Conservation (phyloP, 371 early-diverging fungal species). For the Zychaea mexicana region DNA sequence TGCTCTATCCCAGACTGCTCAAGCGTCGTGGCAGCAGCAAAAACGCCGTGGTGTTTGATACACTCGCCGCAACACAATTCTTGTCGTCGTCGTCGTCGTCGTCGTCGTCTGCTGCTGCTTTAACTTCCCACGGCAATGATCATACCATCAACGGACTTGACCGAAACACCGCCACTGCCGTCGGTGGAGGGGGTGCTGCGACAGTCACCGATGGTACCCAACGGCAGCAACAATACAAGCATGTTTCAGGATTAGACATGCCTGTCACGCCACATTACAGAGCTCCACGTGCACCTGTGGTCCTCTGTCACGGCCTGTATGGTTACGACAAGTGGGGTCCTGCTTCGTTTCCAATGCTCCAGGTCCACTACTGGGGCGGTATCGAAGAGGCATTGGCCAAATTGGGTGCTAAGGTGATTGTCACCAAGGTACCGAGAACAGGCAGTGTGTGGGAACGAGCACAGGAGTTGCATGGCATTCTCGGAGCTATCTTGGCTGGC, state of each 20-base stretch:
- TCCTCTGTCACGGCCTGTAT: constrained; percentile 90
- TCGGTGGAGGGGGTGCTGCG: too few relatives aligned
- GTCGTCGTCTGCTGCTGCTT: not conserved
- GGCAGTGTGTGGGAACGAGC: constrained; percentile 84
- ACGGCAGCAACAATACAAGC: too few relatives aligned
- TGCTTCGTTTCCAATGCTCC: constrained; percentile 73
- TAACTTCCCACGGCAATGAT: constrained; percentile 1
- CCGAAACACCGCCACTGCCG: constrained; percentile 6
- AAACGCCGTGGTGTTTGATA: constrained; percentile 14
- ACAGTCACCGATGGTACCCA: constrained; percentile 4
- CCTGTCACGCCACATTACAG: constrained; percentile 67
- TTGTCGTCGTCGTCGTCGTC: not conserved
- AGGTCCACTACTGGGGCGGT: constrained; percentile 90
- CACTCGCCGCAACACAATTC: constrained; percentile 11
- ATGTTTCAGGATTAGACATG: constrained; percentile 28
- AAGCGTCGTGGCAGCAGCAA: constrained; percentile 9
- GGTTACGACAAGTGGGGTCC: constrained; percentile 87
- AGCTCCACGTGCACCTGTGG: constrained; percentile 81
- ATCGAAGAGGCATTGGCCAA: constrained; percentile 80
- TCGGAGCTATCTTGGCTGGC: constrained; percentile 56
- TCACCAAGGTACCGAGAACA: constrained; percentile 80
- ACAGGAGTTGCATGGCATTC: constrained; percentile 67
- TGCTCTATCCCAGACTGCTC: constrained; percentile 14
- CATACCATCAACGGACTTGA: not conserved
- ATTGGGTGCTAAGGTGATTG: constrained; percentile 81